Conservation (phyloP, 176 grass and related monocot genomes). For the Leersia perrieri region DNA sequence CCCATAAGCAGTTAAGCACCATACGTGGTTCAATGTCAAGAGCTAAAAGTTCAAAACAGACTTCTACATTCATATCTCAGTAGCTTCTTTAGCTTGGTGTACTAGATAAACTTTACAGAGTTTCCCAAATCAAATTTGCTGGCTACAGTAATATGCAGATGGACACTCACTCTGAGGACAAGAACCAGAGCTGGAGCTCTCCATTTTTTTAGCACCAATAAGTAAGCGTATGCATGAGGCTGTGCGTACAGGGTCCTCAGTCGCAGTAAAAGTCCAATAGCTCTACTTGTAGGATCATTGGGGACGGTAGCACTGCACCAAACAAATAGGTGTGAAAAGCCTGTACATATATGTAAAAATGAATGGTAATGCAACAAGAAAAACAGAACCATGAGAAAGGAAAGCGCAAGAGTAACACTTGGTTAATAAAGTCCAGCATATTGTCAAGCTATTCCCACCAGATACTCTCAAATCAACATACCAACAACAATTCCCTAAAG, state of each 20-base stretch:
- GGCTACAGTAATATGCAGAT: background rate
- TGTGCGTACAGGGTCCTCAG: slow-evolving; percentile 21
- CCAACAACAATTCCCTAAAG: background rate
- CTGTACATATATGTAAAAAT: slow-evolving; percentile 21
- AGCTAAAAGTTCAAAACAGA: background rate
- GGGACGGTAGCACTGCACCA: slow-evolving; percentile 1
- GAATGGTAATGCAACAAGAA: background rate
- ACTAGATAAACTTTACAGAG: background rate
- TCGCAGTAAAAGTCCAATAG: slow-evolving; percentile 20
- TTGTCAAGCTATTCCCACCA: background rate
- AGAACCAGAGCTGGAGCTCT: slow-evolving; percentile 43
- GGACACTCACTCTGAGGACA: slow-evolving; percentile 33
- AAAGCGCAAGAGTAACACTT: background rate
- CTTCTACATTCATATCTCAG: background rate
- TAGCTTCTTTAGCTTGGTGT: background rate
- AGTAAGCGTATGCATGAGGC: slow-evolving; percentile 29
- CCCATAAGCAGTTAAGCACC: background rate
- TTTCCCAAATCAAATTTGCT: slow-evolving; percentile 1
- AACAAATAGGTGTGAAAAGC: background rate
- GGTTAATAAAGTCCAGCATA: background rate
- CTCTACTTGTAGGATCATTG: slow-evolving; percentile 23
- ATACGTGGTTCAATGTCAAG: background rate
- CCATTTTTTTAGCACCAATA: slow-evolving; percentile 51
- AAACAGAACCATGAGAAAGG: background rate
- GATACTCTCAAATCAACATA: background rate